Conservation (phyloP, 495 filamentous ascomycete species). For the Apiosordaria backusii region DNA sequence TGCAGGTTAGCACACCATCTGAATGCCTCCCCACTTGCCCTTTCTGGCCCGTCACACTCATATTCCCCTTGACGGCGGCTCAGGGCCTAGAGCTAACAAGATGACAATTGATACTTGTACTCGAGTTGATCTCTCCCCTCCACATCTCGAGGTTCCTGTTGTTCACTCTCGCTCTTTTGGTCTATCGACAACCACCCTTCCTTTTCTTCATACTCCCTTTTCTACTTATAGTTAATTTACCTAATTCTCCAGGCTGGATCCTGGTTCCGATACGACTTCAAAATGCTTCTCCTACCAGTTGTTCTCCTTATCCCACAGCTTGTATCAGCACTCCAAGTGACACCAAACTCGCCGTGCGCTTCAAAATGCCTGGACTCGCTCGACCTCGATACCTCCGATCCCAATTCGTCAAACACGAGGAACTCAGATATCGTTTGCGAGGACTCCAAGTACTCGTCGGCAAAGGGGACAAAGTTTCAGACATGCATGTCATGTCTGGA, state of each 20-base stretch:
- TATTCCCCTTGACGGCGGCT: background rate
- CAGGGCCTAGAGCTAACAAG: too few species aligned
- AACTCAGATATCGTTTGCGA: constrained; percentile 46
- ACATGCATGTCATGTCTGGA: constrained; percentile 51
- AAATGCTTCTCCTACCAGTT: constrained; percentile 8
- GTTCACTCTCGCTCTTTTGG: background rate
- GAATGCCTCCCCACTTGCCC: constrained; percentile 13
- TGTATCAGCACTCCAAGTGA: constrained; percentile 42
- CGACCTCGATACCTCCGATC: constrained; percentile 39
- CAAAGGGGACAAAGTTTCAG: constrained; percentile 44
- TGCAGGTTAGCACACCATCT: constrained; percentile 16
- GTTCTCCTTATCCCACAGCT: constrained; percentile 25
- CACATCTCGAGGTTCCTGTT: background rate
- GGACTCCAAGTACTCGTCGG: constrained; percentile 37
- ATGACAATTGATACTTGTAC: background rate
- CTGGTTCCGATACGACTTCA: constrained; percentile 10
- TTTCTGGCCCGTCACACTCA: constrained; percentile 17
- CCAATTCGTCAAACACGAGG: constrained; percentile 42
- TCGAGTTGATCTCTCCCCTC: background rate
- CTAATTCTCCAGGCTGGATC: constrained; percentile 23
- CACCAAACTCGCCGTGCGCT: constrained; percentile 51
- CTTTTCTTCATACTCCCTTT: background rate
- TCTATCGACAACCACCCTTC: background rate
- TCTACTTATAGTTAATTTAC: constrained; percentile 1
- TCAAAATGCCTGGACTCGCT: constrained; percentile 42